Base-by-base conservation (phyloP, 2,329 filamentous ascomycete species). In the Arthrinium phaeospermum region DNA sequence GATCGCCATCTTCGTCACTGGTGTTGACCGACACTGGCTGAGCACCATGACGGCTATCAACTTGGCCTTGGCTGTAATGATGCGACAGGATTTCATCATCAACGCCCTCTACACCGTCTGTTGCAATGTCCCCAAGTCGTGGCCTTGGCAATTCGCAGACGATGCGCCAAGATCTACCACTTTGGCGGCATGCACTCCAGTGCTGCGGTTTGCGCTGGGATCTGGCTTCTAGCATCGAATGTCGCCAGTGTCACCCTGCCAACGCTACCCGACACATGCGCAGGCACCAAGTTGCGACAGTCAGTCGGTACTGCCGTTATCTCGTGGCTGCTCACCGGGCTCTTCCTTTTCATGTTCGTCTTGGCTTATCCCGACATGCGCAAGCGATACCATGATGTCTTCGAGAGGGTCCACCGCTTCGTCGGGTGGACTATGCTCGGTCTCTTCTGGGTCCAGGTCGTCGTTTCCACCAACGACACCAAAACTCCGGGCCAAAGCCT, bases 371-470 rank as follows among this genome's bases (percentile, higher is more conserved):
- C 93, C 4, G 80, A 80, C 4, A 85, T 94, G 75, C 89, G 93
- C 22, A 84, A 86, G 76, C 86, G 84, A 67, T 83, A 86, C 72
- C 92, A 94, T 83, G 87, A 94, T 81, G 81, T 86, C 72, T 95
- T 94, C 78, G 93, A 95, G 82, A 82, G 89, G 68, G 88, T 88
- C 67, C 93, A 95, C 81, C 91, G 93, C 68, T 94, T 93, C 80
- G 87, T 87, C 6, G 93, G 92, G n/a, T 95, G 93, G 93, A 85
- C 87, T 14, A 85, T 89, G 13, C 84, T 94, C 7, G 84, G 82
- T 1, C 82, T 94, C 45, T 91, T 95, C 78, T 92, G 93, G 88
- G 86, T 83, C 0, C 88, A 92, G 73, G 86, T 88, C 12, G 78
- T 93, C 57, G 81, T 93, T 13, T 82, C 89, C 46, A 82, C 86